Percentiles rank a stretch among this genome's conserved stretches.
Conservation (phyloP, 2,329 filamentous ascomycete genomes). For the Diaporthe velutina region DNA sequence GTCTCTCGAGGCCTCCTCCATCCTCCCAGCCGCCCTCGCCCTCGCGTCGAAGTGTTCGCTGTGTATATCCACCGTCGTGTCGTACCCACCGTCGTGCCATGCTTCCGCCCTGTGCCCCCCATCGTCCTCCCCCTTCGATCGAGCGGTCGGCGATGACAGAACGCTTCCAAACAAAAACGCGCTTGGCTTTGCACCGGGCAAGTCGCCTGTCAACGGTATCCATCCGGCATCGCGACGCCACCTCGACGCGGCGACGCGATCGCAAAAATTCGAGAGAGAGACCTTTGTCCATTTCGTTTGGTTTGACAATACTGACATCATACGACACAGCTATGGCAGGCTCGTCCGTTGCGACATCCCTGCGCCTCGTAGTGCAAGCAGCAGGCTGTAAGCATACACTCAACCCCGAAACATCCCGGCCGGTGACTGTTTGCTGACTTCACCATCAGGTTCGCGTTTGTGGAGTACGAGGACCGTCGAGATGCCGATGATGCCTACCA, state of each 20-base stretch:
- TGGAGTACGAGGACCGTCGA: conserved; percentile 98
- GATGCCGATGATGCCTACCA: conserved; percentile 99
- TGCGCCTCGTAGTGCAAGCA: conserved; percentile 91
- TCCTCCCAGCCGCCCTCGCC: conserved; percentile 40
- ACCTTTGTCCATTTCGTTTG: conserved; percentile 43
- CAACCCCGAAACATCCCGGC: conserved; percentile 6
- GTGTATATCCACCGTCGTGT: conserved; percentile 48
- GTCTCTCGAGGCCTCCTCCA: conserved; percentile 40
- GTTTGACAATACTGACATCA: conserved; percentile 63
- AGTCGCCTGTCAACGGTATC: conserved; percentile 51
- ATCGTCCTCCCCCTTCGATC: conserved; percentile 57
- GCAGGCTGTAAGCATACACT: conserved; percentile 83
- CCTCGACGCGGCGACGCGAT: conserved; percentile 46
- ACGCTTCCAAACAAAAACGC: conserved; percentile 40
- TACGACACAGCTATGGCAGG: conserved; percentile 83
- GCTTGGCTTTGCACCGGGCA: conserved; percentile 50
- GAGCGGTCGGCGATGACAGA: conserved; percentile 58
- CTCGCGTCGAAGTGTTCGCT: conserved; percentile 46
- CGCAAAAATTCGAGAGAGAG: conserved; percentile 44
- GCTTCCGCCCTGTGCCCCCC: conserved; percentile 47
- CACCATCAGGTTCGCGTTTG: conserved; percentile 85
- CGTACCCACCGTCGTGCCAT: conserved; percentile 41
- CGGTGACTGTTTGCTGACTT: conserved; percentile 31
- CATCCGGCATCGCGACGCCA: conserved; percentile 42
- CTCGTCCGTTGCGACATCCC: conserved; percentile 99